Conservation (phyloP, 495 filamentous ascomycete genomes). For the Aspergillus indologenus region DNA sequence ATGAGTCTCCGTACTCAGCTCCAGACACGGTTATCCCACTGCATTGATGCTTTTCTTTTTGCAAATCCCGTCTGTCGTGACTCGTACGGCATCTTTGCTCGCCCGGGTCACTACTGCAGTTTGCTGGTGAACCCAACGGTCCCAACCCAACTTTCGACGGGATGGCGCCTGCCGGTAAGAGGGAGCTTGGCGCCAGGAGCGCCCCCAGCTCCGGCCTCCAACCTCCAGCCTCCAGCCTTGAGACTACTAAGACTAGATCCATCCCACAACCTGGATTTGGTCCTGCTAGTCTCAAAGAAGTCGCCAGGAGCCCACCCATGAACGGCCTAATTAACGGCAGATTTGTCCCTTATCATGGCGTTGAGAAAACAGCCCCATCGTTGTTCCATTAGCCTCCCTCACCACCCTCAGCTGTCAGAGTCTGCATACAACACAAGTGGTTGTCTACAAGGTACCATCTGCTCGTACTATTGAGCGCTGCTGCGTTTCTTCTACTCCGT, state of each 20-base stretch:
- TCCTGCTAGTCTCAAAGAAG: not conserved
- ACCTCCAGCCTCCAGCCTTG: not conserved
- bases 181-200: constrained; percentile 7
- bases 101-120: not conserved
- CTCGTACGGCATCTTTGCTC: not conserved
- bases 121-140: not conserved
- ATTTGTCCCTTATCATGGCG: not conserved
- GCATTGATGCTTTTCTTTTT: no score
- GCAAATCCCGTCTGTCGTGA: not conserved
- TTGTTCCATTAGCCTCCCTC: not conserved
- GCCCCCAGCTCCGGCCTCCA: not conserved
- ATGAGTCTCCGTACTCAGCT: no score
- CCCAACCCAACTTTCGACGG: not conserved
- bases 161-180: not conserved
- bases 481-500: not conserved
- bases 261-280: not conserved
- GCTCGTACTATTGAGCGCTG: not conserved
- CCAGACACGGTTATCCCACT: no score
- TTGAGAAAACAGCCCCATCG: not conserved
- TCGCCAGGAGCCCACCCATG: no score
- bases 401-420: not conserved
- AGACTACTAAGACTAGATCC: not conserved
- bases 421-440: no score
- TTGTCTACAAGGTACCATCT: no score
- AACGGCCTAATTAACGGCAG: no score